Conservation (phyloP, 2,329 filamentous ascomycete species). For the Pestalotiopsis sp. region DNA sequence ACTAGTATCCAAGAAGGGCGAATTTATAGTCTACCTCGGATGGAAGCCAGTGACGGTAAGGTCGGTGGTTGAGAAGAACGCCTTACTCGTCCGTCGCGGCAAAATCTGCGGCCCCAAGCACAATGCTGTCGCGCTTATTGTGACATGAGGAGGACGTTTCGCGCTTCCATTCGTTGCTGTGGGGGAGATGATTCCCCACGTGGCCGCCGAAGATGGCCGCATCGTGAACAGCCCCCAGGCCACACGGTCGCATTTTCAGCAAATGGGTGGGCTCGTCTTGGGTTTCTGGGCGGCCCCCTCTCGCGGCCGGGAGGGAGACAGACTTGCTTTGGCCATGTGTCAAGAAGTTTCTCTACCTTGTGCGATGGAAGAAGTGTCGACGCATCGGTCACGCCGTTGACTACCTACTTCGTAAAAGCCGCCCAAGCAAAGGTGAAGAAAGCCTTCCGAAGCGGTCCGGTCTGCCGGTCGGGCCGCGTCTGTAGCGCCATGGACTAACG, state of each 20-base stretch:
- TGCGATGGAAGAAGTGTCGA: background rate
- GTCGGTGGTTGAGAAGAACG: background rate
- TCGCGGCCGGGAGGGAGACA: background rate
- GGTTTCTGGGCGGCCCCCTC: background rate
- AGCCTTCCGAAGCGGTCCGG: constrained; percentile 5
- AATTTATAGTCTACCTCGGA: background rate
- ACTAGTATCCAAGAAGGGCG: background rate
- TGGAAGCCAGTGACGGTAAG: background rate
- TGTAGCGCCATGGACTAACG: background rate
- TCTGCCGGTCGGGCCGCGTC: constrained; percentile 9
- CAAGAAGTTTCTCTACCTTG: constrained; percentile 1
- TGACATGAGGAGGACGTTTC: background rate
- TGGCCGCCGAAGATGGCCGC: constrained; percentile 2
- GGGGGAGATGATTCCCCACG: background rate
- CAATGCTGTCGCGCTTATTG: constrained; percentile 1
- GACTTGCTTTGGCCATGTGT: background rate
- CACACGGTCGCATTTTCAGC: background rate
- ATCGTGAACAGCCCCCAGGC: background rate
- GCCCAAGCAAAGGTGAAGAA: background rate
- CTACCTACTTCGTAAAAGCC: background rate
- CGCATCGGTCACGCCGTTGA: background rate
- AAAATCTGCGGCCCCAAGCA: background rate
- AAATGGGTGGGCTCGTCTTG: background rate
- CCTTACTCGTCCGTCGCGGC: background rate
- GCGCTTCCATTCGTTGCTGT: constrained; percentile 6